Conservation (phyloP, 2,329 filamentous ascomycete genomes). For the Septoria linicola region DNA sequence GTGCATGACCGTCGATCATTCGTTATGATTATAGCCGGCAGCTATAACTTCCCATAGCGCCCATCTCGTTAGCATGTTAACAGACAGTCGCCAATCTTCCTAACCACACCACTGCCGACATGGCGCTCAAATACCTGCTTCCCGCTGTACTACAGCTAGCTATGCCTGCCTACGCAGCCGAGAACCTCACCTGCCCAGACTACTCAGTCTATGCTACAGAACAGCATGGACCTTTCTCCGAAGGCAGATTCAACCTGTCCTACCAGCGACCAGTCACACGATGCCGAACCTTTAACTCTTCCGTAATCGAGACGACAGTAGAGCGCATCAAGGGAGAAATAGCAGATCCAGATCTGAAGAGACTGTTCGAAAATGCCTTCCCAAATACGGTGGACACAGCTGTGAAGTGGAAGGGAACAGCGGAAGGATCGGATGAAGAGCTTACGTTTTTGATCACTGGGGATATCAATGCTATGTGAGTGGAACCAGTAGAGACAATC, state of each 20-base stretch:
- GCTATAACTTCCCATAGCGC: too few relatives aligned
- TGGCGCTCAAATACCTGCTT: constrained; percentile 17
- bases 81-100: not conserved
- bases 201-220: constrained; percentile 45
- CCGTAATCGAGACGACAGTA: constrained; percentile 44
- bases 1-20: too few relatives aligned
- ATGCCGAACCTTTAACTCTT: constrained; percentile 51
- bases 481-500: too few relatives aligned
- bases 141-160: constrained; percentile 9
- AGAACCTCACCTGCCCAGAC: constrained; percentile 38
- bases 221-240: constrained; percentile 46
- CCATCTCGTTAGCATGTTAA: not conserved
- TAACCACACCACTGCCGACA: not conserved
- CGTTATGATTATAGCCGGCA: too few relatives aligned
- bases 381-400: constrained; percentile 76
- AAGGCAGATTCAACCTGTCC: constrained; percentile 47
- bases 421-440: constrained; percentile 55
- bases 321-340: constrained; percentile 37
- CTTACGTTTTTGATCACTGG: constrained; percentile 60
- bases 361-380: constrained; percentile 70
- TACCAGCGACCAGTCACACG: constrained; percentile 45
- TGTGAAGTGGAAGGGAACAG: constrained; percentile 64
- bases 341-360: constrained; percentile 60
- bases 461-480: constrained; percentile 55
- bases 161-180: constrained; percentile 12